Base-by-base conservation (phyloP, 345 rosid genomes). In the thale cress (Arabidopsis thaliana) region DNA sequence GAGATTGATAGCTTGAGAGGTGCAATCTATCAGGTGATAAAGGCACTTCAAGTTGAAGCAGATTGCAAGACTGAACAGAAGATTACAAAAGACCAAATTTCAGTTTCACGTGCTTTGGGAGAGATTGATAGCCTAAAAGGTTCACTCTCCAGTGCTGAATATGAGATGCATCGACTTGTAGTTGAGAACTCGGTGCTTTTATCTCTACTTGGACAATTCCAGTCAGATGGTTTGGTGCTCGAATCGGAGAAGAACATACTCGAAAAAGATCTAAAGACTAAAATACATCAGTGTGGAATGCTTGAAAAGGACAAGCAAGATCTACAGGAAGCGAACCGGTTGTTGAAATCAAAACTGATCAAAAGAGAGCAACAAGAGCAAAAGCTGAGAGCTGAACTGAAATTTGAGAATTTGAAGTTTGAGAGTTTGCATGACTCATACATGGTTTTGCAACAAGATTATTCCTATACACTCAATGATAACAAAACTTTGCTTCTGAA, bases 171-270 rank as follows among this genome's bases (percentile, higher is more conserved):
- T 36, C 73, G 77, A 60, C 81, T 90, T 63, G 72, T 85, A 44
- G 81, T 90, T 69, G 99, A 92, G 87, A 95, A 95, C 81, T 83
- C 84, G 0, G 88, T 95, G 79, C 72, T 92, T 33, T 74, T 85
- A 52, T 83, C 93, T 74, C 77, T 89, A 41, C 81, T 92, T 48
- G 78, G 74, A 70, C 90, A 86, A 38, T 69, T 84, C 28, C 68
- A 81, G 38, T 75, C 83, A 38, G 93, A 86, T 3, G 86, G 93
- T 73, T 80, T 66, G 32, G 81, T 87, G 58, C 50, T 85, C 20
- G 84, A 83, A 79, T 83, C 85, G 0, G 80, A 83, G 82, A 90
- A 84, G 61, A 80, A 53, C 38, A 57, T 80, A 7, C 50, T 87
- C 11, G 82, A 78, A 67, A 76, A 83, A 70, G 86, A 91, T 72